These are phyloP conservation scores for Adansonia rubrostipa DNA, from an alignment of 441 rosid species.

Conservation along the genomic window DNA sequence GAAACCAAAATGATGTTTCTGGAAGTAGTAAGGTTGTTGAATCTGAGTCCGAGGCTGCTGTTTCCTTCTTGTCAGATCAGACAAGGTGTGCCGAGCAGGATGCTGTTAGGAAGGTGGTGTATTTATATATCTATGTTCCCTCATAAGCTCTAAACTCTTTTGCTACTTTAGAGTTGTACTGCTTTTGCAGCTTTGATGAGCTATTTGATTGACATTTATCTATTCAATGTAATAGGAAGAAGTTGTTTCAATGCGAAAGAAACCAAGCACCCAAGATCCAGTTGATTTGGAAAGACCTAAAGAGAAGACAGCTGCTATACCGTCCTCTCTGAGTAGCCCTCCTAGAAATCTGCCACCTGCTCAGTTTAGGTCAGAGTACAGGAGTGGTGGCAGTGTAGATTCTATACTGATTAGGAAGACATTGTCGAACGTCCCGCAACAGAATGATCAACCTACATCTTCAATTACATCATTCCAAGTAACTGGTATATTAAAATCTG, in stretches of 20 bases:
- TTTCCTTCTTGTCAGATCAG: slow-evolving; percentile 45
- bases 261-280: slow-evolving; percentile 42
- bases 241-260: slow-evolving; percentile 44
- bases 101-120: slow-evolving; percentile 56
- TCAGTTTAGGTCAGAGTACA: slow-evolving; percentile 56
- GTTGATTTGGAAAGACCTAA: slow-evolving; percentile 63
- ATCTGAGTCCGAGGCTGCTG: slow-evolving; percentile 55
- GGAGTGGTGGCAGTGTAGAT: slow-evolving; percentile 42
- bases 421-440: slow-evolving; percentile 45
- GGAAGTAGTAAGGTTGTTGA: slow-evolving; percentile 51
- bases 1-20: slow-evolving; percentile 45
- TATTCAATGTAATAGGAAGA: slow-evolving; percentile 38
- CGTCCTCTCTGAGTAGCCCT: slow-evolving; percentile 55
- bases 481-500: slow-evolving; percentile 44
- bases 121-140: background rate
- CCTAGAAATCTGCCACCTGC: slow-evolving; percentile 44
- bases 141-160: background rate
- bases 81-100: slow-evolving; percentile 47
- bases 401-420: slow-evolving; percentile 44
- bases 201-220: background rate
- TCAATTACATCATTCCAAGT: slow-evolving; percentile 43
- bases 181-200: background rate
- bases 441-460: slow-evolving; percentile 47
- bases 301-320: slow-evolving; percentile 55
- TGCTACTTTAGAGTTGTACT: background rate